Percentiles rank a stretch among this genome's conserved stretches.
These are phyloP conservation scores for Talaromyces rugulosus DNA, from an alignment of 2,329 filamentous ascomycete genomes.

Conservation along the genomic window DNA sequence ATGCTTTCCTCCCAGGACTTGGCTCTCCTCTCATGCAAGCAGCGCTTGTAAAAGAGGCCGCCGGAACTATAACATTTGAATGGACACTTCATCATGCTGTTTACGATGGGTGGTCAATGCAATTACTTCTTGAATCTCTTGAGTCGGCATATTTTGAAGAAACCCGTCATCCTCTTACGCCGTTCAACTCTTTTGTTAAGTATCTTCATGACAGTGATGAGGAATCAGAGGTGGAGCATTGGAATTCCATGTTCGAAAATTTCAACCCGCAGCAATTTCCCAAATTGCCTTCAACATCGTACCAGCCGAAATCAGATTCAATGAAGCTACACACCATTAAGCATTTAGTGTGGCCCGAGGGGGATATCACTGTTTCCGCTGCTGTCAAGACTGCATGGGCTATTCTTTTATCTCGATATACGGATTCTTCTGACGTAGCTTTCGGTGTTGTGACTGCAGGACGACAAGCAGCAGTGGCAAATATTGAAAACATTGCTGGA, in stretches of 20 bases:
- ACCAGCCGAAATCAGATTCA: slow-evolving; percentile 6
- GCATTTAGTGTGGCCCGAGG: neutral
- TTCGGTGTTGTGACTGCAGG: slow-evolving; percentile 26
- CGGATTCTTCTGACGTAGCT: slow-evolving; percentile 18
- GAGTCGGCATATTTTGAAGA: neutral
- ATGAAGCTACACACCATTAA: neutral
- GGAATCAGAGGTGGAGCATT: neutral
- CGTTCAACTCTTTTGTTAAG: slow-evolving; percentile 1
- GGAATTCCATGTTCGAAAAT: slow-evolving; percentile 1
- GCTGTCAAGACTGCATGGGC: slow-evolving; percentile 27
- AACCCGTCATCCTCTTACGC: neutral
- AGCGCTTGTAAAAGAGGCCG: neutral
- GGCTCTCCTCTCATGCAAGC: neutral
- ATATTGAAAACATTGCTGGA: slow-evolving; percentile 35
- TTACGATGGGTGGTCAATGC: slow-evolving; percentile 7
- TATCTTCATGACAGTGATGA: slow-evolving; percentile 1
- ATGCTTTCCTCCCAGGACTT: neutral
- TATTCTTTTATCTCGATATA: slow-evolving; percentile 13
- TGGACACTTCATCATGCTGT: slow-evolving; percentile 10
- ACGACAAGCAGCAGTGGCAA: slow-evolving; percentile 32
- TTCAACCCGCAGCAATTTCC: slow-evolving; percentile 2
- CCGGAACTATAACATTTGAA: slow-evolving; percentile 3
- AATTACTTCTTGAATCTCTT: neutral
- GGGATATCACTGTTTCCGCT: slow-evolving; percentile 4
- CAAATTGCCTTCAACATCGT: slow-evolving; percentile 3